Evolutionary conservation across 2,329 filamentous ascomycete species (phyloP).

Genomic region (Claviceps cyperi): DNA sequence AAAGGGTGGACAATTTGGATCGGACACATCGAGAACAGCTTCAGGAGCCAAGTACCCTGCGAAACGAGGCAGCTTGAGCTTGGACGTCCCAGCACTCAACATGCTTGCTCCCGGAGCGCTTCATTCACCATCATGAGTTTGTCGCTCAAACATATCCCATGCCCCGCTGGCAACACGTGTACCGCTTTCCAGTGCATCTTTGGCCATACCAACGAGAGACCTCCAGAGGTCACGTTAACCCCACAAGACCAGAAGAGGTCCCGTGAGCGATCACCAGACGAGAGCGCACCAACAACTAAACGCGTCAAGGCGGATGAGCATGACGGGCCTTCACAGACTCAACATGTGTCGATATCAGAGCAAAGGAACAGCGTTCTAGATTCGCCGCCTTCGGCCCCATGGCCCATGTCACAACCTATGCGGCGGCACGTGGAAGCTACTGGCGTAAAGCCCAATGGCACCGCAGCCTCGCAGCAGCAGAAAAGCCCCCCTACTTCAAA

Average conservation of each 20-base stretch:
- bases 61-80: background rate
- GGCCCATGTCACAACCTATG: constrained; percentile 20
- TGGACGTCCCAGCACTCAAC: background rate
- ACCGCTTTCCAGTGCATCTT: constrained; percentile 37
- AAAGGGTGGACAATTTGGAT: background rate
- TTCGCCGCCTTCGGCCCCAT: constrained; percentile 11
- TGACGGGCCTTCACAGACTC: background rate
- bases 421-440: constrained; percentile 7
- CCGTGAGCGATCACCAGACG: constrained; percentile 6
- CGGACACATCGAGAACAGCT: background rate
- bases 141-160: constrained; percentile 33
- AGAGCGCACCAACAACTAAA: constrained; percentile 16
- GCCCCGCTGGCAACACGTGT: constrained; percentile 32
- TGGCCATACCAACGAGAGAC: constrained; percentile 25
- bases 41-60: background rate
- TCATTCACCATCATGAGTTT: constrained; percentile 19
- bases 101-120: background rate
- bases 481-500: background rate
- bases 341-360: background rate
- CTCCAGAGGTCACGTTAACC: constrained; percentile 5
- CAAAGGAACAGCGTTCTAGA: background rate
- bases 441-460: background rate
- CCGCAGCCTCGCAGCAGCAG: background rate
- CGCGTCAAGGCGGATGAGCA: constrained; percentile 14
- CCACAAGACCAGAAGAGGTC: background rate